Evolutionary conservation across 2,329 filamentous ascomycete species (phyloP).

Genomic region (Colletotrichum neosansevieriae): DNA sequence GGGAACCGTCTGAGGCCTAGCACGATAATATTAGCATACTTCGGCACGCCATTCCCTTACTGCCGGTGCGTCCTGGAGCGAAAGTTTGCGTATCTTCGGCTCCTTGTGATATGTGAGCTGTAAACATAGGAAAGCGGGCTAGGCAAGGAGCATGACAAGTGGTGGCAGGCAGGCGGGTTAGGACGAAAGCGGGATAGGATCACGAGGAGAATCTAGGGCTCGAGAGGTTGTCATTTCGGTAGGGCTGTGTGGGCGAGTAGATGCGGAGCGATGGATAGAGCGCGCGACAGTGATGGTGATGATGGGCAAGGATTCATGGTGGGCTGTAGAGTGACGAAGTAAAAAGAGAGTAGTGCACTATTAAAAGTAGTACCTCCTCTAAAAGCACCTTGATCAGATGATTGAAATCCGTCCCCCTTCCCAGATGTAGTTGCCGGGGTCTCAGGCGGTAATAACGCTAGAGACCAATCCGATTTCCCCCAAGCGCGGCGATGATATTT

Average conservation of each 20-base stretch:
- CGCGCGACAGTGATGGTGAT: constrained; percentile 32
- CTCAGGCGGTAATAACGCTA: constrained; percentile 25
- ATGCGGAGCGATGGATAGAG: constrained; percentile 23
- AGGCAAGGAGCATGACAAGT: constrained; percentile 7
- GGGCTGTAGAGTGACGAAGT: constrained; percentile 36
- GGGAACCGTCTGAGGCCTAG: background rate
- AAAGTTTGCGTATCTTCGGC: background rate
- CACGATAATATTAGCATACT: constrained; percentile 15
- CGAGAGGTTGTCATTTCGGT: constrained; percentile 16
- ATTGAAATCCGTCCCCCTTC: constrained; percentile 33
- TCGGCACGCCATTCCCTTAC: no score
- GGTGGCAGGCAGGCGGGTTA: constrained; percentile 4
- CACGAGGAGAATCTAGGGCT: constrained; percentile 20
- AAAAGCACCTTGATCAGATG: constrained; percentile 40
- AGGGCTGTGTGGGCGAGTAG: constrained; percentile 35
- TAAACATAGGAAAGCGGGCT: background rate
- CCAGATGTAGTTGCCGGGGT: constrained; percentile 30
- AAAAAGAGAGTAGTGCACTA: constrained; percentile 42
- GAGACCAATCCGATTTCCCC: constrained; percentile 33
- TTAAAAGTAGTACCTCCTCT: constrained; percentile 42
- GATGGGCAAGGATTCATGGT: constrained; percentile 37
- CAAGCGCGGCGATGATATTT: constrained; percentile 35
- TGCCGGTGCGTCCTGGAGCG: background rate
- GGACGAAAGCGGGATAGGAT: constrained; percentile 20
- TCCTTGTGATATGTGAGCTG: background rate